Evolutionary conservation across 208 protist genomes (phyloP), one percentile per base, ranked within the genome.

Genomic region (Crithidia thermophila): DNA sequence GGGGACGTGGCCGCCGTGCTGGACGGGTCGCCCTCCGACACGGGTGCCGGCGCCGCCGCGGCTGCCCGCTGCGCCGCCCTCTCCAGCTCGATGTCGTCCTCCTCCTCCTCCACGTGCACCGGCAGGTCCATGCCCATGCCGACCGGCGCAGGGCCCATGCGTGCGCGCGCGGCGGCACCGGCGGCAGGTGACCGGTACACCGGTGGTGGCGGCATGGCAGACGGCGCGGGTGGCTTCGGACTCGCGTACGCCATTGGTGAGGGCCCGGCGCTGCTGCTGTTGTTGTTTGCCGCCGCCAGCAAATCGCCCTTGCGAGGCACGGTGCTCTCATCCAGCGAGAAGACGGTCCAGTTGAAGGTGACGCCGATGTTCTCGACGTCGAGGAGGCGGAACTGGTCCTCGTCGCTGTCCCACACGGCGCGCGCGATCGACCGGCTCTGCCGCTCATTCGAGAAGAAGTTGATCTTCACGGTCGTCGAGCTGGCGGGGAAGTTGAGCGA

Each of bases 281-380:
- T 42, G 30, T 2, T 30, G 25, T 5, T 20, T 53, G 46, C 39
- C 3, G 46, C 53, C 40, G 37, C 63, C 58, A 63, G 46, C 53
- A 42, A 11, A 13, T 80, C 68, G 1, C 28, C 43, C 55, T 67
- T 70, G 9, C 64, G 60, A 14, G 57, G 40, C 31, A 87, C 60
- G 55, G 73, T 72, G 6, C 78, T 82, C 70, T 94, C 86, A 69
- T 95, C 90, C 23, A 95, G 75, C 25, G 87, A 95, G 53, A 95
- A 95, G 52, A 95, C 79, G 28, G 82, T 85, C 85, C 87, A 95
- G 67, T 83, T 87, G 63, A 95, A 90, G 43, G 74, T 83, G 34
- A 90, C 84, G 27, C 90, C 90, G 47, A 84, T 62, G 62, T 86
- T 93, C 66, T 95, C 87, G 73, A 95, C 88, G 40, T 95, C 90